Evolutionary conservation across 495 filamentous ascomycete genomes (phyloP).

Genomic region (Entonaema liquescens): DNA sequence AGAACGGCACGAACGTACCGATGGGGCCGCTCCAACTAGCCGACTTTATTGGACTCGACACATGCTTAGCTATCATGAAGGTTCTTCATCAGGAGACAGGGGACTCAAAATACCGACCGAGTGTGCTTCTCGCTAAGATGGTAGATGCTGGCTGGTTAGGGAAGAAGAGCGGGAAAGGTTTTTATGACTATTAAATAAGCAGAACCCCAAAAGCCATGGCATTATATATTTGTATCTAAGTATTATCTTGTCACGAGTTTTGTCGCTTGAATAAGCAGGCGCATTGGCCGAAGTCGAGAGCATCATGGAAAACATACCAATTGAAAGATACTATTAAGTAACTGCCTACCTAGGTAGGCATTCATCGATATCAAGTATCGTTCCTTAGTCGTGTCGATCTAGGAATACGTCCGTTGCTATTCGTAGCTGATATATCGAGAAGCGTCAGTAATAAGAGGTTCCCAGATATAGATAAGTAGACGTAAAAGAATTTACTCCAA

Average conservation of each 20-base stretch:
- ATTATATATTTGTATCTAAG: not conserved
- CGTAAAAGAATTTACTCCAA: not conserved
- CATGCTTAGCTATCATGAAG: constrained; percentile 96
- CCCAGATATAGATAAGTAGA: not conserved
- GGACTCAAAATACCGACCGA: constrained; percentile 93
- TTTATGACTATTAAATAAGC: constrained; percentile 77
- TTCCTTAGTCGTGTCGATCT: not conserved
- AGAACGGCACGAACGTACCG: constrained; percentile 97
- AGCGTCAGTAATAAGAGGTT: not conserved
- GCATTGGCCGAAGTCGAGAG: too few species aligned
- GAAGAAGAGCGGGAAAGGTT: constrained; percentile 97
- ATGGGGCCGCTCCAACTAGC: constrained; percentile 96
- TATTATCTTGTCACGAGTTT: not conserved
- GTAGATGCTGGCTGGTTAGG: constrained; percentile 98
- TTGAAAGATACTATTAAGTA: too few species aligned
- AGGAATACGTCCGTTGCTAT: not conserved
- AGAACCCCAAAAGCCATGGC: constrained; percentile 3
- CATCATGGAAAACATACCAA: too few species aligned
- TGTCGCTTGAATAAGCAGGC: not conserved
- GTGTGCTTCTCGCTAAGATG: constrained; percentile 88
- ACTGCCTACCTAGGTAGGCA: too few species aligned
- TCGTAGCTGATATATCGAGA: not conserved
- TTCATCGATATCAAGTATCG: not conserved
- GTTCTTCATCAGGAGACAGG: constrained; percentile 91
- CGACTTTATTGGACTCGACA: constrained; percentile 98